Evolutionary conservation across 192 early-diverging fungal genomes (phyloP), one percentile per base, ranked within the genome.

Genomic region (Linnemannia elongata): DNA sequence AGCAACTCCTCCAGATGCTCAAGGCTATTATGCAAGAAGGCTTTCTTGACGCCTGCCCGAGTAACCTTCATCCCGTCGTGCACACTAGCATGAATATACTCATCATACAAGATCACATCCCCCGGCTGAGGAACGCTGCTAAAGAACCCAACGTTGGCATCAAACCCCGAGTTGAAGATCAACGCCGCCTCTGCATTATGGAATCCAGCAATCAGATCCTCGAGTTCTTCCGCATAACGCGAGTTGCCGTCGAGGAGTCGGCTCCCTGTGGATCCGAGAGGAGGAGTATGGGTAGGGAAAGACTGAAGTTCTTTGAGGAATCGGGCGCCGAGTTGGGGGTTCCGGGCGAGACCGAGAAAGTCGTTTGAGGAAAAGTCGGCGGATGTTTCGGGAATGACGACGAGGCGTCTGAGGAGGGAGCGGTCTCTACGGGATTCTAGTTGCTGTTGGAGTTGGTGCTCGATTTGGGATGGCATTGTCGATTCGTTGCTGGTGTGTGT

Each of bases 91-190:
- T 97, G 96, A 42, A 96, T 89, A 9, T 93, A 88, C 70, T 93
- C 94, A 78, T 97, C 96, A 76, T 94, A 93, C 3, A 97, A 54
- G 44, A 97, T 87, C 13, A 89, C 82, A 88, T 94, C 94, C 12
- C 89, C 92, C 2, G 89, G 91, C 73, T 94, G 92, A n/a, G 95
- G 93, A 1, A 96, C 76, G 15, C 90, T 90, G 22, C 90, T 88
- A 74, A 96, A 94, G 66, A 97, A 89, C 4, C 93, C 90, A 1
- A 93, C 88, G 74, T 97, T 97, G 41, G 96, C 96, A 87, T 97
- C 96, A 78, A 95, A 97, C 0, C 96, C 96, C n/a, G 95, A 96
- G 86, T 96, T 96, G 83, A 97, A 96, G 1, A 96, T 88, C 41
- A 97, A 83, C 5, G 95, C 95, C 0, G 90, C 78, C 68, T 93